Evolutionary conservation across 805 yeast genomes (phyloP), one percentile per base, ranked within the genome.

Genomic region (Kodamaea neixiangensis): DNA sequence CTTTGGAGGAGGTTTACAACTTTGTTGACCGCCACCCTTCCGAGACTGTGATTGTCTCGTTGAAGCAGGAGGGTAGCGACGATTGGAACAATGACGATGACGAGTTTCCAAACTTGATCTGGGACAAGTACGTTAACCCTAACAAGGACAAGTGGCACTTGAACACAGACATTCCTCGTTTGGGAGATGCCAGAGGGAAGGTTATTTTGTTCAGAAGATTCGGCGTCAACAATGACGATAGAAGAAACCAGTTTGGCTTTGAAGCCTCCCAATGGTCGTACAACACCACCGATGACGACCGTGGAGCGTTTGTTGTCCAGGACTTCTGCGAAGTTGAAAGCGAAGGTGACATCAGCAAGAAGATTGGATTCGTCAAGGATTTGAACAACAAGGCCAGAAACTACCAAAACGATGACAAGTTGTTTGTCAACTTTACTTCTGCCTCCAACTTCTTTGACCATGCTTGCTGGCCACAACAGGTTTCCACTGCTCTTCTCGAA

Each of bases 31-130:
- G 64, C 3, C 76, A 86, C 66, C 68, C 64, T 1, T 74, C 83
- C 3, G 94, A 87, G 67, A 69, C 81, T 9, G 87, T 85, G 9
- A 65, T 87, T 50, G 78, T 87, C 14, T 84, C 90, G 1, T 65
- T 87, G 54, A 87, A 87, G 62, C 87, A 84, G 62, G 94, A 87
- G 65, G 93, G 93, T 37, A 72, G 82, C 15, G 81, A 82, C 47
- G 72, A 75, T 35, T 86, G 89, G 89, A 77, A 83, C 57, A 77
- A 81, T 52, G 76, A 77, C 43, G 63, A 72, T 45, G 88, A 84
- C 60, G 91, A 86, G 62, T 86, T 87, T 63, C 80, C 82, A 34
- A 80, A 80, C 54, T 69, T 79, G 42, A 72, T 87, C 48, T 82
- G 85, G 82, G 80, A 80, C 54, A 68, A 71, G 38, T 86, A 81